Evolutionary conservation across 2,329 filamentous ascomycete species (phyloP).

Genomic region (Colletotrichum sp.): DNA sequence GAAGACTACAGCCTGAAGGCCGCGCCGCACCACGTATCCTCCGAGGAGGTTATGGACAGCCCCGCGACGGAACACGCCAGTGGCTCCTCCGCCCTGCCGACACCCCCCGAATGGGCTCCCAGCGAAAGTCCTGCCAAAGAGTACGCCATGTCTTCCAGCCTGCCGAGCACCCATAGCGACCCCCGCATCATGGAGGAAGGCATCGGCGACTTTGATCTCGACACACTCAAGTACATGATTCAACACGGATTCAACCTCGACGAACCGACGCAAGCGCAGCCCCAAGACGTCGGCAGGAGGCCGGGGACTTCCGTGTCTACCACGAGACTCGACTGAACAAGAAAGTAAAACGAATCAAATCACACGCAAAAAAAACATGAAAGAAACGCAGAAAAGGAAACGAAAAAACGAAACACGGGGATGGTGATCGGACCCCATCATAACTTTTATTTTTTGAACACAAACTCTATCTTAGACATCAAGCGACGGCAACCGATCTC

Average conservation of each 20-base stretch:
- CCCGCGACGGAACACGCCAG: slow-evolving; percentile 40
- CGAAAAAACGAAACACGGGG: slow-evolving; percentile 1
- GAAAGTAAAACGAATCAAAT: background rate
- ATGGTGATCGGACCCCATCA: background rate
- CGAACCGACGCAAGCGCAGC: slow-evolving; percentile 1
- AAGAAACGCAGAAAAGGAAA: background rate
- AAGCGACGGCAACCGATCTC: slow-evolving; percentile 7
- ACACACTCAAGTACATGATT: slow-evolving; percentile 13
- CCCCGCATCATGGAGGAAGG: slow-evolving; percentile 8
- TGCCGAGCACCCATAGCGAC: background rate
- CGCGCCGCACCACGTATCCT: slow-evolving; percentile 32
- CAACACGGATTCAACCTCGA: slow-evolving; percentile 10
- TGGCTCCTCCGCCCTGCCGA: slow-evolving; percentile 37
- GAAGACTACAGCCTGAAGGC: slow-evolving; percentile 15
- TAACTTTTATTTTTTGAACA: background rate
- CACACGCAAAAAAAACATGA: background rate
- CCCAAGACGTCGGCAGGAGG: slow-evolving; percentile 4
- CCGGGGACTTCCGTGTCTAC: slow-evolving; percentile 3
- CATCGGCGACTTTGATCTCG: slow-evolving; percentile 4
- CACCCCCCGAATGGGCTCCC: slow-evolving; percentile 37
- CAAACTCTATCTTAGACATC: background rate
- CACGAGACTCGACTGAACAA: background rate
- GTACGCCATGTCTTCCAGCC: slow-evolving; percentile 3
- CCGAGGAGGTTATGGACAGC: slow-evolving; percentile 38
- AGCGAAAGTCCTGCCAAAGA: slow-evolving; percentile 6